These are phyloP conservation scores for Alternaria dauci DNA, from an alignment of 2,329 filamentous ascomycete genomes.

Conservation along the genomic window DNA sequence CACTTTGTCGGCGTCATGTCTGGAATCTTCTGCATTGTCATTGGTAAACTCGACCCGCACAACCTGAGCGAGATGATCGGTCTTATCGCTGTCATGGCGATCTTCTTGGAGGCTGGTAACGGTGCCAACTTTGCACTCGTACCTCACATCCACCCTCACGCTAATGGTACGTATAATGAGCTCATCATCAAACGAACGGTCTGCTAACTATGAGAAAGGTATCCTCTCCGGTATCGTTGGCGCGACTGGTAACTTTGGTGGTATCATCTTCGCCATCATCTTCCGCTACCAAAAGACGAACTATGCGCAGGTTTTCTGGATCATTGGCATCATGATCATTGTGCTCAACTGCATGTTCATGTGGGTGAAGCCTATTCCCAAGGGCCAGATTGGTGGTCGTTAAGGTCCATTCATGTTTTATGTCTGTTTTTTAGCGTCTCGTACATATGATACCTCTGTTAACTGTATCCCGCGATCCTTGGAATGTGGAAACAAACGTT, in stretches of 20 bases:
- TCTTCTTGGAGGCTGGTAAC: constrained; percentile 86
- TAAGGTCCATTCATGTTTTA: constrained; percentile 11
- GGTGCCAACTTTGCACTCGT: constrained; percentile 87
- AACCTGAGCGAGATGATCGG: constrained; percentile 73
- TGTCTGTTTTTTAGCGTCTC: constrained; percentile 7
- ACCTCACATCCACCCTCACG: constrained; percentile 82
- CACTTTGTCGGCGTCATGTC: constrained; percentile 64
- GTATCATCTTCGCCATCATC: constrained; percentile 82
- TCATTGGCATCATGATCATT: constrained; percentile 80
- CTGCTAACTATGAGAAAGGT: constrained; percentile 42
- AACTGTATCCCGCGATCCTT: background rate
- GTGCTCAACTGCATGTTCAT: constrained; percentile 71
- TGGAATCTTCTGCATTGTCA: constrained; percentile 68
- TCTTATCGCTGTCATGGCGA: constrained; percentile 76
- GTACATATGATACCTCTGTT: constrained; percentile 13
- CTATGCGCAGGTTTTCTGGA: constrained; percentile 78
- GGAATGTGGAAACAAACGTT: background rate
- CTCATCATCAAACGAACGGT: background rate
- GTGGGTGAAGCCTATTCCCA: constrained; percentile 69
- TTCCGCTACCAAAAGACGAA: constrained; percentile 77
- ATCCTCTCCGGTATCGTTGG: constrained; percentile 80
- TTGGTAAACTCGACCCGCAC: constrained; percentile 70
- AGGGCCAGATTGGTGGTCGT: constrained; percentile 60
- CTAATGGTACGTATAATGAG: constrained; percentile 68
- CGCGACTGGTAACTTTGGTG: constrained; percentile 83